Conservation (phyloP, 2,329 filamentous ascomycete species). For the Clarireedia homoeocarpa region DNA sequence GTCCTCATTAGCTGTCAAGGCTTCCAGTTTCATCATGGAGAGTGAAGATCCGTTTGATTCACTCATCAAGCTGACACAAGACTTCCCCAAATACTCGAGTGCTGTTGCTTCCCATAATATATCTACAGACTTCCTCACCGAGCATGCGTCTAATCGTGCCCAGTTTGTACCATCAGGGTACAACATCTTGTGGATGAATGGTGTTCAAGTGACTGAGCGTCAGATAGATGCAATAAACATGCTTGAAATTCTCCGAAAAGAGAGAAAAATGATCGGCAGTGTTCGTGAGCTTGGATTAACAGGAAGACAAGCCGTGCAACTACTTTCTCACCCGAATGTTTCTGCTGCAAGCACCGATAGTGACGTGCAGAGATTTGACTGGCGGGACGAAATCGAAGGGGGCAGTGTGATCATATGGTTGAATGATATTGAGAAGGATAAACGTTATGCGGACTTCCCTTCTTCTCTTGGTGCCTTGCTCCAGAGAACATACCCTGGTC, state of each 20-base stretch:
- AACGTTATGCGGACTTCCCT: slow-evolving; percentile 69
- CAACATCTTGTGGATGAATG: slow-evolving; percentile 92
- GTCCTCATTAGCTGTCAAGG: slow-evolving; percentile 66
- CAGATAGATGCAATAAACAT: slow-evolving; percentile 84
- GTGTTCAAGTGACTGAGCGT: slow-evolving; percentile 74
- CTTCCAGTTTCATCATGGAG: slow-evolving; percentile 77
- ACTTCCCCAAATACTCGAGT: slow-evolving; percentile 88
- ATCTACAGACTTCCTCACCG: slow-evolving; percentile 59
- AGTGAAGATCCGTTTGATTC: slow-evolving; percentile 76
- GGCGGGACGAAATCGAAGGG: slow-evolving; percentile 77
- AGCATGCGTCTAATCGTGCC: slow-evolving; percentile 64
- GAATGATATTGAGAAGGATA: slow-evolving; percentile 87
- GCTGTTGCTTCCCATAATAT: slow-evolving; percentile 67
- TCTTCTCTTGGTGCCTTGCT: slow-evolving; percentile 58
- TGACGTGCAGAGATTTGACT: slow-evolving; percentile 73
- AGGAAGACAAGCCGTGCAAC: slow-evolving; percentile 64
- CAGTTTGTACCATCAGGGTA: slow-evolving; percentile 63
- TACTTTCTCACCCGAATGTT: slow-evolving; percentile 70
- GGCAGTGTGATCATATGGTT: slow-evolving; percentile 84
- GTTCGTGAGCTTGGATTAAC: slow-evolving; percentile 70
- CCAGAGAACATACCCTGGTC: slow-evolving; percentile 73
- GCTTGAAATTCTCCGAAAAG: slow-evolving; percentile 70
- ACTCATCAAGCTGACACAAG: slow-evolving; percentile 75
- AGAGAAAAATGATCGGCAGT: slow-evolving; percentile 70
- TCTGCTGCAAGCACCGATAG: slow-evolving; percentile 57